Evolutionary conservation across 768 basidiomycete genomes (phyloP).

Genomic region (Xerocomellus intermedius): DNA sequence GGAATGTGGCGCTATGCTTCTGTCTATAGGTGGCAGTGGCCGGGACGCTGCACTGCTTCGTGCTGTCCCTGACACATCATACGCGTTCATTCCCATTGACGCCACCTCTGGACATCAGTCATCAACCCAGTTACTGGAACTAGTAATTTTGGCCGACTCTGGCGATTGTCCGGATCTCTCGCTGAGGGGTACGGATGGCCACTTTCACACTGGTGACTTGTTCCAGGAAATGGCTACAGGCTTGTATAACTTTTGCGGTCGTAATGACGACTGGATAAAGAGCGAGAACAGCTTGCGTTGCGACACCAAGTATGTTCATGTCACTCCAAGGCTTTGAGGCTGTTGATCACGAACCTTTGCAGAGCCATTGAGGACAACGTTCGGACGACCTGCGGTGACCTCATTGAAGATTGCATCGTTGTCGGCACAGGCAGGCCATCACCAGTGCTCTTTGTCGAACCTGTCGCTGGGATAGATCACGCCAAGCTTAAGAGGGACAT

Average conservation of each 20-base stretch:
- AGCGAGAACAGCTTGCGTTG: conserved; percentile 75
- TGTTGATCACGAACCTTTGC: conserved; percentile 5
- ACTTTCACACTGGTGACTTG: conserved; percentile 82
- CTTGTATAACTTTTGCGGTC: conserved; percentile 62
- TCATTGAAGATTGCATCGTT: conserved; percentile 73
- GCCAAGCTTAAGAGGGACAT: conserved; percentile 66
- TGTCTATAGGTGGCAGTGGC: conserved; percentile 55
- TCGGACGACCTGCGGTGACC: conserved; percentile 57
- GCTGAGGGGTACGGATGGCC: conserved; percentile 58
- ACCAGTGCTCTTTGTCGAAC: conserved; percentile 74
- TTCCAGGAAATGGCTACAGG: conserved; percentile 64
- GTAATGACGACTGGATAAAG: conserved; percentile 87
- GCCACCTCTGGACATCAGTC: conserved; percentile 49
- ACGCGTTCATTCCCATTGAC: conserved; percentile 63
- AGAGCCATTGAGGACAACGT: conserved; percentile 79
- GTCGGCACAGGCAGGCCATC: conserved; percentile 78
- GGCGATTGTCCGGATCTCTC: conserved; percentile 65
- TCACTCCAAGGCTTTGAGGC: background rate
- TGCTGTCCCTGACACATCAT: conserved; percentile 60
- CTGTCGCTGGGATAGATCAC: conserved; percentile 49
- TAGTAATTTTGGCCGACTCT: conserved; percentile 67
- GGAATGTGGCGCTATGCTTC: conserved; percentile 72
- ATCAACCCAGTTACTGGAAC: conserved; percentile 57
- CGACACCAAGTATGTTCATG: conserved; percentile 58
- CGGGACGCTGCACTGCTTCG: conserved; percentile 51